These are phyloP conservation scores for Pseudogymnoascus sp. DNA, from an alignment of 2,329 filamentous ascomycete genomes.

Conservation along the genomic window DNA sequence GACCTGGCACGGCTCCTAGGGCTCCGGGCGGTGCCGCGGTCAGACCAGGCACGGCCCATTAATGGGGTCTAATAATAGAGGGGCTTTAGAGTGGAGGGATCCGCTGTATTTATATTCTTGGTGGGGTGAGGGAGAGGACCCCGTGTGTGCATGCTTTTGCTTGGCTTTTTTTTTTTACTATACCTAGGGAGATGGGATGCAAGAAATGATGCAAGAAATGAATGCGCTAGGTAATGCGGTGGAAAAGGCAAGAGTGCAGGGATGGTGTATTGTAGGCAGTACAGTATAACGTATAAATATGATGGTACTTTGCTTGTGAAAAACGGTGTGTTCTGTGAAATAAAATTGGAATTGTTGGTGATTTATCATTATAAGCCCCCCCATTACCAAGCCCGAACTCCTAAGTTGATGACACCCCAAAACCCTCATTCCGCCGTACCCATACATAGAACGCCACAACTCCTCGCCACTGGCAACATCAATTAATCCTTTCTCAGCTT, in stretches of 20 bases:
- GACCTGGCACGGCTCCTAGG: background rate
- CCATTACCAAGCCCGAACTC: background rate
- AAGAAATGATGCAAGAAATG: background rate
- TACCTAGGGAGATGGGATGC: background rate
- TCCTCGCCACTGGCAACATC: background rate
- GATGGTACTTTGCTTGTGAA: background rate
- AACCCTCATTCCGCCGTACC: background rate
- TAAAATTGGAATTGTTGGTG: background rate
- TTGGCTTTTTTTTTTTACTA: background rate
- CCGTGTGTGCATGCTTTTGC: background rate
- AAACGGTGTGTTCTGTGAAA: background rate
- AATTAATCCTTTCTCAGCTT: slow-evolving; percentile 42
- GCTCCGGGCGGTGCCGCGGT: too few species aligned
- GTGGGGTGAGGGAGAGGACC: background rate
- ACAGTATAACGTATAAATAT: background rate
- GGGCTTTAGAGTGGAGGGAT: background rate
- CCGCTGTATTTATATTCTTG: slow-evolving; percentile 1
- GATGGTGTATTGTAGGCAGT: background rate
- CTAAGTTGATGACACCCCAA: background rate
- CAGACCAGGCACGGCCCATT: background rate
- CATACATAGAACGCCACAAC: background rate
- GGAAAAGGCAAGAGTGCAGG: background rate
- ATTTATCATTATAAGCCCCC: background rate
- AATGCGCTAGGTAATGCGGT: background rate
- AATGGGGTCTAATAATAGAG: background rate